Evolutionary conservation across 768 basidiomycete species (phyloP).

Genomic region (Leccinum incarnatum): DNA sequence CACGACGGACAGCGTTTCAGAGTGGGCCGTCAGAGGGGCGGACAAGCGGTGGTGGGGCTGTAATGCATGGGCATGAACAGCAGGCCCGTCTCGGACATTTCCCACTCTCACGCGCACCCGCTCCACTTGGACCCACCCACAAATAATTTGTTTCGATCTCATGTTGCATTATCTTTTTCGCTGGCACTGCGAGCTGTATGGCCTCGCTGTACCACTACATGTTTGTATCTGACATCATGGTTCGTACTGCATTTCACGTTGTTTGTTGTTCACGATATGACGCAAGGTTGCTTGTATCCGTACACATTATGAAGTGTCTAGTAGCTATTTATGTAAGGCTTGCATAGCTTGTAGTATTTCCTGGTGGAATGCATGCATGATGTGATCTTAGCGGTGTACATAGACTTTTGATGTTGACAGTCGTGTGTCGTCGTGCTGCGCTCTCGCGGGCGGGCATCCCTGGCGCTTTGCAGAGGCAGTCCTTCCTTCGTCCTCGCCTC

Average conservation of each 20-base stretch:
- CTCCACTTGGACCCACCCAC: neutral
- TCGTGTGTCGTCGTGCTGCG: conserved; percentile 24
- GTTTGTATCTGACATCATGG: conserved; percentile 15
- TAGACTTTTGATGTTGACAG: conserved; percentile 22
- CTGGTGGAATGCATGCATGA: neutral
- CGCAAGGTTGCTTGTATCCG: conserved; percentile 3
- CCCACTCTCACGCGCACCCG: neutral
- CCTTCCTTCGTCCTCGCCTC: conserved; percentile 3
- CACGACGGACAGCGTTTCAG: conserved; percentile 61
- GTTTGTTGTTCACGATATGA: conserved; percentile 1
- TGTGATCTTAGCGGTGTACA: neutral
- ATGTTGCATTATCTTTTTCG: neutral
- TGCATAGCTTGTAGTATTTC: neutral
- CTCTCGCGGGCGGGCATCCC: conserved; percentile 6
- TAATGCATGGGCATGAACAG: conserved; percentile 40
- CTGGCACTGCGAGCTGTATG: conserved; percentile 11
- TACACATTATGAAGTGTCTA: neutral
- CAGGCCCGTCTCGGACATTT: neutral
- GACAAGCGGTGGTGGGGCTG: conserved; percentile 74
- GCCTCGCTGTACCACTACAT: conserved; percentile 21
- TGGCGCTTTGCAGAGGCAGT: conserved; percentile 2
- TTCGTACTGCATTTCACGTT: conserved; percentile 4
- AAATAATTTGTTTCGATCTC: conserved; percentile 11
- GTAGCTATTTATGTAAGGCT: neutral
- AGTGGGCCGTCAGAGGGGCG: conserved; percentile 72